These are phyloP conservation scores for Nigrospora oryzae DNA, from an alignment of 2,329 filamentous ascomycete genomes.

Conservation along the genomic window DNA sequence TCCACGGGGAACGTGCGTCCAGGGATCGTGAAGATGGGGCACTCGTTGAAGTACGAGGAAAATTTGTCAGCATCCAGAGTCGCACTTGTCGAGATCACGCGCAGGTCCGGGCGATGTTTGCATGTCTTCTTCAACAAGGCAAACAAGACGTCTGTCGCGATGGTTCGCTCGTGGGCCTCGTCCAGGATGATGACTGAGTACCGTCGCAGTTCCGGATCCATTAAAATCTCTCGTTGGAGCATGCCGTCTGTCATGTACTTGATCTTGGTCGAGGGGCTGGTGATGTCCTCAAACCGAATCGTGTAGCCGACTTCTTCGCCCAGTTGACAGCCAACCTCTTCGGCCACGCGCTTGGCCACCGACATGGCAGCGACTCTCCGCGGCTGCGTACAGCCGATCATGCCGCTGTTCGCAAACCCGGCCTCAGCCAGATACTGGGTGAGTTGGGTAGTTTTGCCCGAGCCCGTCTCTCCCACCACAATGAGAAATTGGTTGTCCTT, in stretches of 20 bases:
- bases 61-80: constrained; percentile 98
- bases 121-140: constrained; percentile 89
- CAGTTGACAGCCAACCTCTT: constrained; percentile 86
- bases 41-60: constrained; percentile 89
- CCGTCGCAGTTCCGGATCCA: constrained; percentile 79
- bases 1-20: constrained; percentile 94
- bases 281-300: constrained; percentile 94
- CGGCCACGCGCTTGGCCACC: constrained; percentile 90
- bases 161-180: constrained; percentile 95
- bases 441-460: constrained; percentile 92
- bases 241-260: constrained; percentile 99
- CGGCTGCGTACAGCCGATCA: constrained; percentile 94
- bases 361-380: constrained; percentile 97
- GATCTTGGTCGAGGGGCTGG: constrained; percentile 79
- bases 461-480: constrained; percentile 94
- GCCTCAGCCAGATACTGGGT: constrained; percentile 93
- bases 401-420: constrained; percentile 77
- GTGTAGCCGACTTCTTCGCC: constrained; percentile 94
- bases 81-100: constrained; percentile 92
- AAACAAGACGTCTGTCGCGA: constrained; percentile 92
- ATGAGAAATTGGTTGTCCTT: constrained; percentile 84
- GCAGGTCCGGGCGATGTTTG: constrained; percentile 76
- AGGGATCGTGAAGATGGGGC: constrained; percentile 93
- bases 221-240: constrained; percentile 87
- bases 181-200: constrained; percentile 98